Percentiles rank a stretch among this genome's conserved stretches.
Conservation (phyloP, 805 yeast genomes). For the Candida namnaoensis region DNA sequence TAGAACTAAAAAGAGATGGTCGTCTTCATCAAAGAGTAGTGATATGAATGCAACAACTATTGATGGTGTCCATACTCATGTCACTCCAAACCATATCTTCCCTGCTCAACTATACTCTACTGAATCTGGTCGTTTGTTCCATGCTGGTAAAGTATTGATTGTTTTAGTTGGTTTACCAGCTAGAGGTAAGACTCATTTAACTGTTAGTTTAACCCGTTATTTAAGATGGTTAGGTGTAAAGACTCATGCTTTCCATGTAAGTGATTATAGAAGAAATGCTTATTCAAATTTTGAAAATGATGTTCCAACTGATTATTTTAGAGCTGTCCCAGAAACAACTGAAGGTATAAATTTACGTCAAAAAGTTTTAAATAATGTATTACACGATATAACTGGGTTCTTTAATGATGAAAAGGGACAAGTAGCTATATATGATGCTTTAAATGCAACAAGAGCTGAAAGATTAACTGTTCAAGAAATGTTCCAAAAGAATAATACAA, state of each 20-base stretch:
- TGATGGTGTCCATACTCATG: conserved; percentile 63
- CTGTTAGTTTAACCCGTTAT: conserved; percentile 87
- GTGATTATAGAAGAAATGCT: conserved; percentile 71
- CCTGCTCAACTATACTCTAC: conserved; percentile 94
- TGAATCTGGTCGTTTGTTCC: conserved; percentile 85
- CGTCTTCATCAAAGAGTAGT: conserved; percentile 10
- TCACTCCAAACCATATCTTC: conserved; percentile 57
- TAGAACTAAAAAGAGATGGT: conserved; percentile 45
- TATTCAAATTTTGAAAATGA: conserved; percentile 26
- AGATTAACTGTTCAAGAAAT: conserved; percentile 48
- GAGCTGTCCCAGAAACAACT: conserved; percentile 38
- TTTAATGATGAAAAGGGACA: conserved; percentile 79
- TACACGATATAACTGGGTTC: conserved; percentile 60
- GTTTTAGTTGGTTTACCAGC: conserved; percentile 92
- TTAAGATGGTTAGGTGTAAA: conserved; percentile 95
- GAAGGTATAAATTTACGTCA: conserved; percentile 47
- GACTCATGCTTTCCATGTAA: conserved; percentile 84
- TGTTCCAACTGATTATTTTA: conserved; percentile 64
- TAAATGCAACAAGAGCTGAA: conserved; percentile 70
- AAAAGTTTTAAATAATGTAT: conserved; percentile 51
- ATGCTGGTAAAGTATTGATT: conserved; percentile 89
- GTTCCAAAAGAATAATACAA: conserved; percentile 53
- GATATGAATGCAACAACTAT: conserved; percentile 8
- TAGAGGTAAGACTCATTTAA: conserved; percentile 87
- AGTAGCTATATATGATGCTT: conserved; percentile 93